These are phyloP conservation scores for Protostelium mycophagum DNA, from an alignment of 78 protist genomes.

Conservation along the genomic window DNA sequence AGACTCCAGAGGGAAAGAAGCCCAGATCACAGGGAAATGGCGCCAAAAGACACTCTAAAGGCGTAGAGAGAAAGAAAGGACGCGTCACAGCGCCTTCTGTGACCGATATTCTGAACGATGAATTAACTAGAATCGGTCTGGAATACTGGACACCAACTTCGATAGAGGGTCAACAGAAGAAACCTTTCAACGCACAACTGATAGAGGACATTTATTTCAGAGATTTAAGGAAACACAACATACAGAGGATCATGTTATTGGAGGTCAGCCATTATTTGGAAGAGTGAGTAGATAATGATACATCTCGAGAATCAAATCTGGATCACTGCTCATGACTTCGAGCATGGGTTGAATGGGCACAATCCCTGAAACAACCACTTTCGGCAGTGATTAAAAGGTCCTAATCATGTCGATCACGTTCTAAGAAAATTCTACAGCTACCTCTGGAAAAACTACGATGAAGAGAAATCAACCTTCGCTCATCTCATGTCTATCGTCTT, in stretches of 20 bases:
- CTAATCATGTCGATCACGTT: too few relatives aligned
- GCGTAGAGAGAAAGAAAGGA: not conserved
- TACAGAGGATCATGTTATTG: not conserved
- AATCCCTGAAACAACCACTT: too few relatives aligned
- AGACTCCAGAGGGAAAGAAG: not conserved
- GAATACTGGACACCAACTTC: not conserved
- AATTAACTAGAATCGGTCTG: not conserved
- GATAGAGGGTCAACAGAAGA: not conserved
- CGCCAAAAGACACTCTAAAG: not conserved
- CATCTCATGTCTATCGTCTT: conserved; percentile 65
- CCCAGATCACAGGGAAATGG: not conserved
- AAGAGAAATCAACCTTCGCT: not conserved
- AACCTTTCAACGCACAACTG: not conserved
- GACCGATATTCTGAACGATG: not conserved
- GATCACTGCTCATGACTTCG: too few relatives aligned
- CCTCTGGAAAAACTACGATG: not conserved
- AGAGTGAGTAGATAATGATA: not conserved
- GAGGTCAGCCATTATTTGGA: not conserved
- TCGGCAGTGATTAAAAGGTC: too few relatives aligned
- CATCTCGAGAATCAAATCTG: too few relatives aligned
- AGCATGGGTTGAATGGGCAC: too few relatives aligned
- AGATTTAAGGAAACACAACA: not conserved
- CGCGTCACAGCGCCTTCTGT: not conserved
- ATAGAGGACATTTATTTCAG: not conserved
- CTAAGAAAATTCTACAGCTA: too few relatives aligned